Percentiles rank a stretch among this genome's conserved stretches.
Conservation (phyloP, 129 eudicot species). For the Oenanthe sinensis region DNA sequence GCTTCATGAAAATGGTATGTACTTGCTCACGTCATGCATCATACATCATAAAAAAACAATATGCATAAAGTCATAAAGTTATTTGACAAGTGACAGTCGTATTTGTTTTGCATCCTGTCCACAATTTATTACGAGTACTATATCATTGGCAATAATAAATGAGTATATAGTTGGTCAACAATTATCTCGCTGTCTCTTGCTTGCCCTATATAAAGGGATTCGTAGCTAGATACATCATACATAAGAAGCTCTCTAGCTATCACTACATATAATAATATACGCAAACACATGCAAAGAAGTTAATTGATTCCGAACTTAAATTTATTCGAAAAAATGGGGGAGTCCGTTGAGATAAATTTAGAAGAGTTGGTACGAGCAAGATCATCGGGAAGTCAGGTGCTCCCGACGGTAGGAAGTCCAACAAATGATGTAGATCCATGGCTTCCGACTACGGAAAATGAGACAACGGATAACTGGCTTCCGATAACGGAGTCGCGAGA, state of each 20-base stretch:
- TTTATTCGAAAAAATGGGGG: background rate
- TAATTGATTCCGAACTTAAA: background rate
- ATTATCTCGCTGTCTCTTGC: background rate
- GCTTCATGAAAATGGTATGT: background rate
- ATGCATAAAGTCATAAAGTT: background rate
- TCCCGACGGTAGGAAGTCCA: background rate
- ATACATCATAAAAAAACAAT: background rate
- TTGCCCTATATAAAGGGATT: background rate
- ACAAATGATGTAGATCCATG: background rate
- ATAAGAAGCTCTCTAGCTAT: background rate
- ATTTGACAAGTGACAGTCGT: background rate
- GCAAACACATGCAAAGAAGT: background rate
- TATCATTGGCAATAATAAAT: background rate
- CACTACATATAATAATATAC: background rate
- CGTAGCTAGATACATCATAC: background rate
- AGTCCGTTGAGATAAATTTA: background rate
- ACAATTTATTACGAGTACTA: background rate
- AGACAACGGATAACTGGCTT: constrained; percentile 24
- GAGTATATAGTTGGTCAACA: background rate
- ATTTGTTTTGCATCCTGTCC: background rate
- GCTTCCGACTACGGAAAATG: background rate
- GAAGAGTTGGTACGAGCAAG: background rate
- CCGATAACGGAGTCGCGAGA: constrained; percentile 50
- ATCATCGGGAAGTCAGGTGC: constrained; percentile 4
- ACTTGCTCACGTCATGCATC: background rate